phyloP scores from a whole-genome alignment of 2,329 filamentous ascomycete genomes.

The Epichloe brachyelytri region DNA sequence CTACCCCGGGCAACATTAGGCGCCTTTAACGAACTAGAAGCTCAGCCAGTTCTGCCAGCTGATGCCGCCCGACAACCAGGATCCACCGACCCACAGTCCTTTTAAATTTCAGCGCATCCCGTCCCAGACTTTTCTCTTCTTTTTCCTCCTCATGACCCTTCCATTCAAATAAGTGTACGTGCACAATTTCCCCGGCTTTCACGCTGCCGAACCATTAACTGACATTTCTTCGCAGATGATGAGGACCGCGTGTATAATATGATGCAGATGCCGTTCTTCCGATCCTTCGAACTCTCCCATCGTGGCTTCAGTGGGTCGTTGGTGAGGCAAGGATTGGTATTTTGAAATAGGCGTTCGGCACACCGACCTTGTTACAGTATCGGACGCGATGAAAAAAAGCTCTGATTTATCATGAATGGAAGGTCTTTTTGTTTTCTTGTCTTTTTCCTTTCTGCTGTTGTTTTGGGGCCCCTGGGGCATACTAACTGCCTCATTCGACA shows the following conservation, averaged over 20 bases:
- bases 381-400: slow-evolving; percentile 95
- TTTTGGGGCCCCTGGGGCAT: neutral
- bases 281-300: slow-evolving; percentile 69
- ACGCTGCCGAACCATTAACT: slow-evolving; percentile 18
- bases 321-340: slow-evolving; percentile 49
- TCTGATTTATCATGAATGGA: slow-evolving; percentile 58
- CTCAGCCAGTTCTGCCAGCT: slow-evolving; percentile 1
- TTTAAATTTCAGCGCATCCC: slow-evolving; percentile 25
- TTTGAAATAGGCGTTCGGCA: slow-evolving; percentile 99
- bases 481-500: too few relatives aligned
- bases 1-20: too few relatives aligned
- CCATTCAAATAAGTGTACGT: slow-evolving; percentile 97
- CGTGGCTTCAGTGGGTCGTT: slow-evolving; percentile 79
- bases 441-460: neutral
- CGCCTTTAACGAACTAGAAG: too few relatives aligned
- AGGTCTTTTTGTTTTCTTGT: slow-evolving; percentile 10
- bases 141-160: slow-evolving; percentile 72
- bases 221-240: slow-evolving; percentile 60
- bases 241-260: slow-evolving; percentile 97
- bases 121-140: slow-evolving; percentile 31
- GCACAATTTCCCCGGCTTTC: slow-evolving; percentile 8
- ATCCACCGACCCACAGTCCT: slow-evolving; percentile 5
- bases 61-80: slow-evolving; percentile 2
- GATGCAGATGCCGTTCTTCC: slow-evolving; percentile 57
- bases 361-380: slow-evolving; percentile 91